Evolutionary conservation across 2,329 filamentous ascomycete genomes (phyloP), one percentile per base, ranked within the genome.

Genomic region (Didymella pomorum): DNA sequence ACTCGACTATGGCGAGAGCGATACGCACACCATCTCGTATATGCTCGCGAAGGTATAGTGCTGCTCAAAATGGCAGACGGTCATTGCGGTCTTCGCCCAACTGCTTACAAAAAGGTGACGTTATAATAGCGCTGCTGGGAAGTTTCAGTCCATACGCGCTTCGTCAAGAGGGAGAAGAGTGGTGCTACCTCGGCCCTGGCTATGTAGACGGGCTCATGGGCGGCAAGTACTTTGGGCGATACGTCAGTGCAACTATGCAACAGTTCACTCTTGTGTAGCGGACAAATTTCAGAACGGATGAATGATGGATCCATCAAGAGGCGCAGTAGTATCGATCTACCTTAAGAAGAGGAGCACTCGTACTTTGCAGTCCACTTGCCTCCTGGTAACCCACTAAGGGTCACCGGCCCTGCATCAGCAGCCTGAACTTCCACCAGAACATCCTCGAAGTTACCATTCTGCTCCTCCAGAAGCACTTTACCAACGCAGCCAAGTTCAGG

Each of bases 401-500:
- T 52, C 10, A 70, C 52, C 5, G 61, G 58, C 8, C 56, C 56
- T 25, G 28, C 45, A 16, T 60, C 60, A 5, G 47, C 61, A 53
- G 64, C 58, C 26, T 52, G 60, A n/a, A 64, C 45, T 28, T 53
- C 46, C 11, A 71, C 63, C 41, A 61, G 48, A 26, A 66, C 35
- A 59, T 66, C 65, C 41, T 60, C 62, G 42, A 58, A 60, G 20
- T 56, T 50, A 11, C 68, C 64, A 37, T 56, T 58, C 9, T 42
- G 43, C 46, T 66, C 67, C 26, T 65, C 48, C 53, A 75, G 23
- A 5, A 67, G 28, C 21, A 72, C 45, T 2, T 55, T 56, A 7
- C 71, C 72, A 9, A 53, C 53, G 39, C 69, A 72, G 0, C 56
- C 52, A 21, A 64, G 29, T 16, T 60, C 47, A 14, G 72, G 71